Base-by-base conservation (phyloP, 495 filamentous ascomycete genomes). In the Penicillium angulare region DNA sequence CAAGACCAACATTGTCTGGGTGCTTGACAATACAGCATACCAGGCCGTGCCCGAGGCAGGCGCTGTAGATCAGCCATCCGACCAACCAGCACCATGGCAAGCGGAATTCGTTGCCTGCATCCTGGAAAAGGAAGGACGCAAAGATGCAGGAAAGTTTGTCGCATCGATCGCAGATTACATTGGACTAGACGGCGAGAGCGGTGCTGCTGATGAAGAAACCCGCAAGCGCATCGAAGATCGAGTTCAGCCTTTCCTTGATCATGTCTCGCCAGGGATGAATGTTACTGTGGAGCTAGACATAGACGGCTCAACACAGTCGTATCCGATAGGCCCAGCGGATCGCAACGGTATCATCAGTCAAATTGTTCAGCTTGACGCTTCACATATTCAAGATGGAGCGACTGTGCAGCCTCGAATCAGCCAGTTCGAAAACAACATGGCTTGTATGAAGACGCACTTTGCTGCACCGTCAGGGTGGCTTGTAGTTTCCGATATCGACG, bases 401-500 rank as follows among this genome's bases (percentile, higher is more conserved):
- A 50, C 59, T 3, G 10, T 71, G 24, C 56, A 38, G 75, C 83
- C 61, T 12, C 61, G 53, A 49, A 53, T 62, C 35, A 65, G 56
- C 9, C 56, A 20, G 38, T 79, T 65, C 41, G 35, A 17, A 71
- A 82, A 26, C 69, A 75, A 7, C 49, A 67, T 34, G 67, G 81
- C 44, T 56, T 72, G 47, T 47, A 78, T 86, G 80, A 75, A 74
- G 46, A 96, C 90, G 1, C 73, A 79, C 6, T 92, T 85, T 60
- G 88, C 88, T 0, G 82, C 80, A 20, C 82, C 88, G 1, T 80
- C 89, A 50, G 92, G 92, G 9, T 97, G 92, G 92, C 79, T 84
- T 3, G 70, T 97, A 5, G 85, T 97, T 50, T 93, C 88, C 27
- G 92, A 97, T 60, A 86, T 97, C 61, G 92, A 97, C 67, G 92